Evolutionary conservation across 805 yeast species (phyloP), one percentile per base, ranked within the genome.

Genomic region (Pachysolen tannophilus): DNA sequence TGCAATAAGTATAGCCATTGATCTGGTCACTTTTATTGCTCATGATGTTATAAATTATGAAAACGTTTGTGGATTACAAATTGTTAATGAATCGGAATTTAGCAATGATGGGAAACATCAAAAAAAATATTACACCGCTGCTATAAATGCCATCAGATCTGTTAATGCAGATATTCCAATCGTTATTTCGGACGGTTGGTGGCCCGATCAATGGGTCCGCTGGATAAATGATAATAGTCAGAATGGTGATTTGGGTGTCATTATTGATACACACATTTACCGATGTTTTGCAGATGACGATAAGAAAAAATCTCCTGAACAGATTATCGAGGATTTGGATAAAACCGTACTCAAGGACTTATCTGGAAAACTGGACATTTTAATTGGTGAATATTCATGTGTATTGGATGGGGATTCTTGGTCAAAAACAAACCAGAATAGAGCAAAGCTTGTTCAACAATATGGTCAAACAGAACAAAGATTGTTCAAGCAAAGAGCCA

Each of bases 161-260:
- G 61, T 65, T 11, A 81, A 84, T 49, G 32, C 54, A 1, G 56
- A 56, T 2, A 56, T 86, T 23, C 95, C 95, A 0, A 63, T 90
- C 5, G 61, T 82, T 13, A 82, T 90, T 24, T 84, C 95, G 2
- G 97, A 90, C 53, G 95, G 95, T 3, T 92, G 97, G 97, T 80
- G 86, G 78, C 72, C 92, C 5, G 71, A 72, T 43, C 83, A 75
- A 50, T 84, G 87, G 84, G 78, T 69, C 17, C 62, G 75, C 41
- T 83, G 82, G 78, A 55, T 85, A 7, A 42, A 48, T 28, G 68
- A 67, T 33, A 50, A 59, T 23, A 58, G 58, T 28, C 42, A 51
- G 11, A 48, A 56, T 2, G 56, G 57, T 4, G 48, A 60, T 11
- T 44, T 75, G 5, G 90, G 88, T 2, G 69, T 86, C 7, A 73